Evolutionary conservation across 177 flowering plant species (phyloP).

Genomic region (Vitis hybrid): DNA sequence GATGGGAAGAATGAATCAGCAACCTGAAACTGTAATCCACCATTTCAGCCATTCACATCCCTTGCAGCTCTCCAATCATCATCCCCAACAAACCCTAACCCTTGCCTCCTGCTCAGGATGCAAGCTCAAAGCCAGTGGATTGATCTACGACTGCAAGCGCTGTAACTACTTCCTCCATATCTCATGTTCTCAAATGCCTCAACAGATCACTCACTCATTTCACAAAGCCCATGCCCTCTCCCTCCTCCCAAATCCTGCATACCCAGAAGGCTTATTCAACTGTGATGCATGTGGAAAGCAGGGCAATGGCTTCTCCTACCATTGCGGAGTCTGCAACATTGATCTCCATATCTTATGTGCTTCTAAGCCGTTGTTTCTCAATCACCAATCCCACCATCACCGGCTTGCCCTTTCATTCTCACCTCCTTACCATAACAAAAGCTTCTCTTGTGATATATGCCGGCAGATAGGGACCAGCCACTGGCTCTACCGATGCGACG

Average conservation of each 20-base stretch:
- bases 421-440: conserved; percentile 23
- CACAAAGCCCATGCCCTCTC: conserved; percentile 34
- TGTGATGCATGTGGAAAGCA: conserved; percentile 43
- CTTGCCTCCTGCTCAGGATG: conserved; percentile 19
- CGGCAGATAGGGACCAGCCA: conserved; percentile 18
- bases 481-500: conserved; percentile 36
- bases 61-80: conserved; percentile 17
- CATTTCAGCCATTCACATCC: conserved; percentile 39
- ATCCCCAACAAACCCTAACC: conserved; percentile 8
- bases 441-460: conserved; percentile 36
- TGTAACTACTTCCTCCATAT: conserved; percentile 25
- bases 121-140: conserved; percentile 9
- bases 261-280: conserved; percentile 33
- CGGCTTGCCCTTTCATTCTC: conserved; percentile 23
- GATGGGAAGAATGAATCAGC: too few relatives aligned
- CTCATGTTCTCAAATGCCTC: conserved; percentile 23
- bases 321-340: conserved; percentile 31
- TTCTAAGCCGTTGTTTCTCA: conserved; percentile 24
- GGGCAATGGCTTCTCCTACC: conserved; percentile 47
- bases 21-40: conserved; percentile 2
- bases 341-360: conserved; percentile 45
- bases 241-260: conserved; percentile 29
- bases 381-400: conserved; percentile 34
- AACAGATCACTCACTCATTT: conserved; percentile 26
- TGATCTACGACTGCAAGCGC: conserved; percentile 6